Percentiles rank a stretch among this genome's conserved stretches.
Evolutionary conservation across 2,329 filamentous ascomycete species (phyloP).

Genomic region (Trichophyton benhamiae): DNA sequence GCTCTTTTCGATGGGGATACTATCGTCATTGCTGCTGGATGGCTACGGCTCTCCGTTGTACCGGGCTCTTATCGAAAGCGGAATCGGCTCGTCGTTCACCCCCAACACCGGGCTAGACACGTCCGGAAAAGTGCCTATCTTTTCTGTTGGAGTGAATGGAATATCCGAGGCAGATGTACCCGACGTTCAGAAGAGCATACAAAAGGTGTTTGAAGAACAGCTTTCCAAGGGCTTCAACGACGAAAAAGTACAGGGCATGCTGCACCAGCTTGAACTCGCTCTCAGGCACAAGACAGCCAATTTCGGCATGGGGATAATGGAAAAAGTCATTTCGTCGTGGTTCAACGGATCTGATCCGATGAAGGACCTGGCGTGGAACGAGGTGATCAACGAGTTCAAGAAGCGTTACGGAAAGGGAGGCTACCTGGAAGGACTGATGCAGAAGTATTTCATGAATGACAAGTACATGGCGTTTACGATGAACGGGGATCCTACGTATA

Average conservation of each 20-base stretch:
- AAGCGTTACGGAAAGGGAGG: slow-evolving; percentile 57
- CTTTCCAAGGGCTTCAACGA: slow-evolving; percentile 70
- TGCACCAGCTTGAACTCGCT: slow-evolving; percentile 86
- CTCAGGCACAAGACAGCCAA: slow-evolving; percentile 93
- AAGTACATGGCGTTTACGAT: slow-evolving; percentile 87
- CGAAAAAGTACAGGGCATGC: slow-evolving; percentile 80
- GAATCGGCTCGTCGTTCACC: slow-evolving; percentile 83
- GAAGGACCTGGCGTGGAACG: slow-evolving; percentile 81
- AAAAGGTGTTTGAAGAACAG: slow-evolving; percentile 57
- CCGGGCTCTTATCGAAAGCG: slow-evolving; percentile 73
- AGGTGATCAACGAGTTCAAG: slow-evolving; percentile 74
- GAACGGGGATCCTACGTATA: slow-evolving; percentile 67
- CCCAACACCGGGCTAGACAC: slow-evolving; percentile 88
- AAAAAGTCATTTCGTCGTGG: slow-evolving; percentile 81
- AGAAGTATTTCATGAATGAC: slow-evolving; percentile 83
- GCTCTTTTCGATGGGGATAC: slow-evolving; percentile 70
- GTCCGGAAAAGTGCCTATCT: slow-evolving; percentile 63
- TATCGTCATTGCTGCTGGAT: slow-evolving; percentile 76
- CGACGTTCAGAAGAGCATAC: slow-evolving; percentile 62
- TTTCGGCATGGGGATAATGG: slow-evolving; percentile 84
- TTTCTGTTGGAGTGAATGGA: slow-evolving; percentile 85
- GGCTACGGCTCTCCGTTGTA: slow-evolving; percentile 94
- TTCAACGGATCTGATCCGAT: slow-evolving; percentile 93
- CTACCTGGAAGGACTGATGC: slow-evolving; percentile 72
- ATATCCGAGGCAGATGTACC: slow-evolving; percentile 68